Evolutionary conservation across 164 flowering plant species (phyloP).

Genomic region (Vitis rupestris): DNA sequence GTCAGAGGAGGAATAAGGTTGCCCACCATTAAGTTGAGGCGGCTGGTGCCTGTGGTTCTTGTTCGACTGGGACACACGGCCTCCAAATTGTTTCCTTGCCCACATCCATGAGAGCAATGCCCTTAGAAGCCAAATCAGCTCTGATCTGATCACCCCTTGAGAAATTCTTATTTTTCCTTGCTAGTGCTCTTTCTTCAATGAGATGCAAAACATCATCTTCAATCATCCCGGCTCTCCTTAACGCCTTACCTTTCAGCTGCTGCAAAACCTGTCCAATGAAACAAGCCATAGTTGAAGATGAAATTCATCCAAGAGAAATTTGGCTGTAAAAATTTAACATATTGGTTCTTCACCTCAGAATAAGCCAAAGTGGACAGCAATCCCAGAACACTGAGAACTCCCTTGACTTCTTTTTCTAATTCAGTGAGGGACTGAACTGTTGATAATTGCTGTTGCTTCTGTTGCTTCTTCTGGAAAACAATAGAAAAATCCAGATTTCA

Average conservation of each 20-base stretch:
- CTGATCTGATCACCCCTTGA: constrained; percentile 21
- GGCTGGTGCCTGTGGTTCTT: too few species aligned
- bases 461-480: constrained; percentile 53
- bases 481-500: not conserved
- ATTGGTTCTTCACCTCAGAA: constrained; percentile 48
- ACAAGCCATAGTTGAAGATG: not conserved
- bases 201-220: constrained; percentile 52
- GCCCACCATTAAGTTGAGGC: too few species aligned
- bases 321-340: too few species aligned
- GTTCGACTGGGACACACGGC: constrained; percentile 57
- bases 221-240: constrained; percentile 64
- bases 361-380: constrained; percentile 45
- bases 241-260: constrained; percentile 73
- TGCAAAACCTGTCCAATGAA: constrained; percentile 59
- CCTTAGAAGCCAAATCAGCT: constrained; percentile 36
- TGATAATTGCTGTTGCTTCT: constrained; percentile 50
- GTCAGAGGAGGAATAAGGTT: too few species aligned
- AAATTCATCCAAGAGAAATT: not conserved
- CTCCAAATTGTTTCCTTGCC: constrained; percentile 76
- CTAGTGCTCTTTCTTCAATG: constrained; percentile 66
- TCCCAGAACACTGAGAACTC: constrained; percentile 59
- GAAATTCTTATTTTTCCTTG: constrained; percentile 67
- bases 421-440: constrained; percentile 52
- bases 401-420: constrained; percentile 53
- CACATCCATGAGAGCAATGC: constrained; percentile 80